Base-by-base conservation (phyloP, 768 basidiomycete genomes). In the Naganishia randhawae region DNA sequence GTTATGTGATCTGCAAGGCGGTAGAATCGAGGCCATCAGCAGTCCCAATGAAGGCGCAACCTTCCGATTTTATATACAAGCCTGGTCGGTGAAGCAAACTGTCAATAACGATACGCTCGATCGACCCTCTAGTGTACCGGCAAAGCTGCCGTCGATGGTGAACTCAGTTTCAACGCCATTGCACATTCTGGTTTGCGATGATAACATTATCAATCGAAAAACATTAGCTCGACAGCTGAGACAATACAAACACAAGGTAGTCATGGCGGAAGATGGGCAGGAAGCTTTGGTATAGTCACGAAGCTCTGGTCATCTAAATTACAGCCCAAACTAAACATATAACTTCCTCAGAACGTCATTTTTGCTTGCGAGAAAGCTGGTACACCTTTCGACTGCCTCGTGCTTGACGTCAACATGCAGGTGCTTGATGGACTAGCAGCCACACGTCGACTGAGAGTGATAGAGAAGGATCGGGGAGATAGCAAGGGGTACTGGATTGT, bases 1-100 rank as follows among this genome's bases (percentile, higher is more conserved):
- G 35, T 35, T 70, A 7, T 70, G 69, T 25, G 51, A 54, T 32
- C 35, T 70, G 25, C 69, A 70, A 52, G 65, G 65, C 25, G 69
- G 69, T 17, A 17, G 48, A 17, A 70, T 70, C 29, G 55, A 63
- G 35, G 69, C 63, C n/a, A 61, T 37, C 25, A 66, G 64, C 25
- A 29, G 25, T 17, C 25, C 14, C 8, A 52, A 52, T 25, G 53
- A 32, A 6, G 69, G 69, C 31, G 42, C 64, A 14, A 66, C 55
- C 25, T 70, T 70, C 48, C 54, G 66, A 9, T 67, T 61, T 35
- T 67, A 17, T 50, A 62, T 67, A 27, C 31, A 37, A 11, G 57
- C 55, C 22, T 19, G 25, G 31, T 22, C 57, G 5, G 57, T 67
- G 11, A 37, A 29, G 41, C 62, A 27, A 13, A 3, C 13, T 27